Evolutionary conservation across 768 basidiomycete genomes (phyloP), one percentile per base, ranked within the genome.

Genomic region (Amanita subjunquillea): DNA sequence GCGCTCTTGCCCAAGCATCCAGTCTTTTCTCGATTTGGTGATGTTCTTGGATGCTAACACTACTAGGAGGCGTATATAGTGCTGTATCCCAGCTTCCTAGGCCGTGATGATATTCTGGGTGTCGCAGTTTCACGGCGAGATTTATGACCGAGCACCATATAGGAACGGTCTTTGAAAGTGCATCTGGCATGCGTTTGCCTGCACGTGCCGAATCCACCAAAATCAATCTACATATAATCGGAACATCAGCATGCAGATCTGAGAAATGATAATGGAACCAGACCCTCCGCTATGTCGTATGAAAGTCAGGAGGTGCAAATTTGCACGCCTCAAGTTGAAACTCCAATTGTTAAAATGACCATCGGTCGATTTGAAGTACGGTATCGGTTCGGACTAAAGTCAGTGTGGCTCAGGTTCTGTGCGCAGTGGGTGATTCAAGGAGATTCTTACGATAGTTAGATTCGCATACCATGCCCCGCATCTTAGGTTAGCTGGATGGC

Each of bases 111-210:
- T 29, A 29, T 42, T 63, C 62, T 0, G 71, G 63, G 54, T 67
- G 66, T 15, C 66, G 69, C 44, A 67, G 62, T 8, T 63, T 56
- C 32, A 79, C 65, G 27, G 79, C 84, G 48, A 80, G 73, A 61
- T 95, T 97, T 56, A 95, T 72, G 4, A 92, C 88, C 7, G 88
- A 73, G 63, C 94, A 95, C 95, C 95, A 98, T 48, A 94, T 87
- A 0, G 94, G 94, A 1, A 97, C 75, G 0, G 93, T 95, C 62
- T 95, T 98, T 2, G 88, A 88, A 2, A 97, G 73, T 0, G 94
- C 91, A 57, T 98, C 95, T 1, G 95, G 95, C 45, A 95, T 84
- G 12, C 91, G 82, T 69, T 98, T 97, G 7, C 95, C 95, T 22
- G 90, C 75, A 22, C 95, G 73, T 0, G 95, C 97, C 0, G 94